Evolutionary conservation across 2,329 filamentous ascomycete genomes (phyloP).

Genomic region (Pseudogymnoascus sp.): DNA sequence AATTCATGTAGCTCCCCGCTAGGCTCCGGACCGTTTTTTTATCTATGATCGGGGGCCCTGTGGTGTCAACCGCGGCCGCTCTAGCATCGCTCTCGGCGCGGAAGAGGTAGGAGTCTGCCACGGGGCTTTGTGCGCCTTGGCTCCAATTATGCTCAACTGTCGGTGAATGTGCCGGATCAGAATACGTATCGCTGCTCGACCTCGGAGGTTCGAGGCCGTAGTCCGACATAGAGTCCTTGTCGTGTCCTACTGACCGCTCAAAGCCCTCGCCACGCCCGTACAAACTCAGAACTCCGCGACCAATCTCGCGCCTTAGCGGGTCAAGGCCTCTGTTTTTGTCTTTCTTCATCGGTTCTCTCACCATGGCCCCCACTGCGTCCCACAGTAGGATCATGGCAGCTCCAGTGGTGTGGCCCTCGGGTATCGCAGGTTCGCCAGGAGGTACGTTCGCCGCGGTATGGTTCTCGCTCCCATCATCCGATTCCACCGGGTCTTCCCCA

Average conservation of each 20-base stretch:
- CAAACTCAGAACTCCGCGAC: slow-evolving; percentile 62
- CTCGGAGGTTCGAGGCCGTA: slow-evolving; percentile 33
- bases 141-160: slow-evolving; percentile 47
- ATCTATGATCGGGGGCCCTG: slow-evolving; percentile 47
- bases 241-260: slow-evolving; percentile 42
- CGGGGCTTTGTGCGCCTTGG: slow-evolving; percentile 30
- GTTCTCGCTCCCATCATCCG: slow-evolving; percentile 30
- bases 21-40: slow-evolving; percentile 42
- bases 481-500: slow-evolving; percentile 20
- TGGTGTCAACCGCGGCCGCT: slow-evolving; percentile 25
- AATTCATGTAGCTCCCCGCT: slow-evolving; percentile 47
- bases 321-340: slow-evolving; percentile 55
- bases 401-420: slow-evolving; percentile 81
- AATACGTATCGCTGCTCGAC: slow-evolving; percentile 34
- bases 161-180: slow-evolving; percentile 46
- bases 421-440: slow-evolving; percentile 60
- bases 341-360: slow-evolving; percentile 38
- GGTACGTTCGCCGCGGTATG: slow-evolving; percentile 32
- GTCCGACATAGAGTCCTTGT: slow-evolving; percentile 28
- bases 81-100: slow-evolving; percentile 12
- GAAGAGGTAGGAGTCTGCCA: not conserved
- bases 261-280: slow-evolving; percentile 59
- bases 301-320: slow-evolving; percentile 67
- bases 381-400: slow-evolving; percentile 72
- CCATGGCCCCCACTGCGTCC: slow-evolving; percentile 58